Evolutionary conservation across 2,329 filamentous ascomycete genomes (phyloP), one percentile per base, ranked within the genome.

Genomic region (Drechslerella coelobrocha): DNA sequence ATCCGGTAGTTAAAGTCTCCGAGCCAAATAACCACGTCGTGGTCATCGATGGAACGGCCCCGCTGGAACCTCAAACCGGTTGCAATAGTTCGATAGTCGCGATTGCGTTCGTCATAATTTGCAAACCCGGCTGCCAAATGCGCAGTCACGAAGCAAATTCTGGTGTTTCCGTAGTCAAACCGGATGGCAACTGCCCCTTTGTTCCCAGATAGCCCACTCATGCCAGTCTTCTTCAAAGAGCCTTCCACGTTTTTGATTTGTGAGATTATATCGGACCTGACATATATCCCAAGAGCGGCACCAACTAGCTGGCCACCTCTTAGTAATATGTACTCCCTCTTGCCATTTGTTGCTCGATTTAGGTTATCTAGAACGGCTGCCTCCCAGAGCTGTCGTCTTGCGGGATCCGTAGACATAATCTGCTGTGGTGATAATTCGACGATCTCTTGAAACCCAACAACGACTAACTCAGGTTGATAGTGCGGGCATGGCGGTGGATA

Each of bases 1-100:
- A 99, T 96, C 17, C 94, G 89, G 79, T 99, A 99, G 78, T 99
- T 99, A 82, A 99, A 99, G 78, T 99, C 94, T 3, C 94, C 94
- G 43, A 97, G 84, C 93, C 94, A 99, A 57, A 97, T 88, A 34
- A 97, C 88, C 21, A 90, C 88, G 73, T 89, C 91, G 77, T 99
- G 94, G 77, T 97, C 89, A 75, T 94, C 91, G 72, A 99, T 97
- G 3, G 89, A 86, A 63, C 92, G 84, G 76, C 97, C 96, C 60
- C 91, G 86, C 78, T 96, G 93, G 77, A 99, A 99, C 39, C 90
- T 86, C 31, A 99, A 80, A 2, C 94, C 94, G 71, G 90, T 85
- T 74, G 90, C 88, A 72, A 97, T 97, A 2, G 90, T 96, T 53
- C 87, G 85, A 78, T 96, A 99, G 79, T 99, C 94, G 62, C 89